Base-by-base conservation (phyloP, 768 basidiomycete genomes). In the Glaciozyma martinii region DNA sequence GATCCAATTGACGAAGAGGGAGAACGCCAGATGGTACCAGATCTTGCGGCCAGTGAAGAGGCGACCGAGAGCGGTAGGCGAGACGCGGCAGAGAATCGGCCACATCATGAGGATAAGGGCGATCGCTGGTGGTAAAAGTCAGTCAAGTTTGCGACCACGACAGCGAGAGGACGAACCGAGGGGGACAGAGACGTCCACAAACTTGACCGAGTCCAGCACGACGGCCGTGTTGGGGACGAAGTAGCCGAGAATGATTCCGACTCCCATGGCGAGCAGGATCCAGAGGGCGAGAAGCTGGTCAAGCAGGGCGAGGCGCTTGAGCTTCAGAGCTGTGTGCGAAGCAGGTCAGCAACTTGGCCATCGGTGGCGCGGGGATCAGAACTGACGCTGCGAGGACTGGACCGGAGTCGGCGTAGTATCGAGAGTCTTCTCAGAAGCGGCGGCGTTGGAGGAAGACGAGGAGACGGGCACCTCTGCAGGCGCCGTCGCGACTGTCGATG, bases 241-340 rank as follows among this genome's bases (percentile, higher is more conserved):
- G 63, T 83, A 82, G 8, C 88, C 88, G 29, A 91, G 83, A 59
- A 90, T 74, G 10, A 90, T 84, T 0, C 88, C 88, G 27, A 85
- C 66, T 50, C 88, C 81, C 89, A 90, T 90, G 25, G 80, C 81
- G 0, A 87, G 37, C 2, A 90, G 78, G 40, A 90, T 85, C 66
- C 66, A 67, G 18, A 67, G 49, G 4, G 61, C 66, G 37, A 67
- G 61, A 1, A 67, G 47, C 55, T 67, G 43, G 57, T 67, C 66
- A 15, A 63, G 43, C 25, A 59, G 25, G 12, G 18, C 23, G 8
- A 52, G 27, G 15, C 50, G 23, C 27, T 52, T 52, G 50, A 52
- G 19, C 46, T 47, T 47, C 7, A 40, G 37, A 13, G 37, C 37
- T 40, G 33, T 33, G 33, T 33, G 37, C 37, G 37, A 40, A 40